Conservation (phyloP, 2,329 filamentous ascomycete genomes). For the Aspergillus caelatus region DNA sequence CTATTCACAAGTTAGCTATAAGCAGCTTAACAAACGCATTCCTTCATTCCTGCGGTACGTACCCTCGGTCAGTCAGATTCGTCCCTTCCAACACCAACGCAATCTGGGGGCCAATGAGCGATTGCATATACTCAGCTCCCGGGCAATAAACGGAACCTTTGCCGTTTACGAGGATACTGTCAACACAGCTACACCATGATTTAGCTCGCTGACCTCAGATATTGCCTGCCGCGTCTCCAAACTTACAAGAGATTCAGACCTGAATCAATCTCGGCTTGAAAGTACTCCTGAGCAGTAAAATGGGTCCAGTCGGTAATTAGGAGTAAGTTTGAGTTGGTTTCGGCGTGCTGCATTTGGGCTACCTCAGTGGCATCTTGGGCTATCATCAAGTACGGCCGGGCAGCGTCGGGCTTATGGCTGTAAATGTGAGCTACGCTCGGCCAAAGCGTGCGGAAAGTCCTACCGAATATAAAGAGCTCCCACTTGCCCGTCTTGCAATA, state of each 20-base stretch:
- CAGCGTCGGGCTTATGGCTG: slow-evolving; percentile 1
- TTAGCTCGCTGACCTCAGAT: neutral
- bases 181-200: neutral
- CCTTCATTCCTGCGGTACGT: neutral
- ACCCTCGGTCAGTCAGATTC: slow-evolving; percentile 1
- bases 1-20: neutral
- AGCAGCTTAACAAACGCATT: neutral
- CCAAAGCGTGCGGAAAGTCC: neutral
- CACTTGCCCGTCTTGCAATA: neutral
- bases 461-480: slow-evolving; percentile 3
- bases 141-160: slow-evolving; percentile 1
- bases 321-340: neutral
- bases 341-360: neutral
- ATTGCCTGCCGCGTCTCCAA: too few species aligned
- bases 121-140: neutral
- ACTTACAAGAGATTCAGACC: slow-evolving; percentile 2
- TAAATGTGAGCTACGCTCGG: neutral
- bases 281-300: neutral
- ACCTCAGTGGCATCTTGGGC: neutral
- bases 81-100: neutral
- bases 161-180: neutral
- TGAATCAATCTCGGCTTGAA: neutral
- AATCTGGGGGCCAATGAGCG: neutral
- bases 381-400: neutral
- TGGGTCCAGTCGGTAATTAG: slow-evolving; percentile 2